Conservation (phyloP, 345 rosid genomes). For the Eucalyptus sideroxylon region DNA sequence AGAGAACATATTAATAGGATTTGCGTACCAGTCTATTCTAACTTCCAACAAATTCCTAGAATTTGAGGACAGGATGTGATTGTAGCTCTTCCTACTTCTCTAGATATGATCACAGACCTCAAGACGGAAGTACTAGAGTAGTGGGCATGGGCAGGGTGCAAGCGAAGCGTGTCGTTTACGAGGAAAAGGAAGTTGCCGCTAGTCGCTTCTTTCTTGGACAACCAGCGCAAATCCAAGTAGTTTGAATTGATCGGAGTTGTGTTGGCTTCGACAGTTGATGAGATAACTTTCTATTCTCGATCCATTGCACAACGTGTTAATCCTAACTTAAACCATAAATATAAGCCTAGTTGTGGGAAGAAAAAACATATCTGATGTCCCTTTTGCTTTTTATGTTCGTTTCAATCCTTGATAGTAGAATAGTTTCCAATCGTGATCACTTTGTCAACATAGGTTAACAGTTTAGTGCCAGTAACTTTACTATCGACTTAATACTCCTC, state of each 20-base stretch:
- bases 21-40: background rate
- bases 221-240: background rate
- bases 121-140: background rate
- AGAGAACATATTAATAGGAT: background rate
- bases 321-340: background rate
- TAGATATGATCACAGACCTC: background rate
- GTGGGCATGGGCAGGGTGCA: background rate
- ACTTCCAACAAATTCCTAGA: background rate
- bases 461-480: background rate
- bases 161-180: background rate
- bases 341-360: background rate
- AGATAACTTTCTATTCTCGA: background rate
- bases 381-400: background rate
- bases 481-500: background rate
- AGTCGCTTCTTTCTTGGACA: background rate
- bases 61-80: background rate
- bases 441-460: background rate
- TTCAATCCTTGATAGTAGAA: background rate
- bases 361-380: background rate
- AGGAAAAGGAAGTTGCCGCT: background rate
- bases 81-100: background rate
- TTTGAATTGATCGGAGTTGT: background rate
- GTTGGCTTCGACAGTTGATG: background rate
- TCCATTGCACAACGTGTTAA: background rate
- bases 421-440: background rate